Evolutionary conservation across 2,329 filamentous ascomycete genomes (phyloP), one percentile per base, ranked within the genome.

Genomic region (Colletotrichum godetiae): DNA sequence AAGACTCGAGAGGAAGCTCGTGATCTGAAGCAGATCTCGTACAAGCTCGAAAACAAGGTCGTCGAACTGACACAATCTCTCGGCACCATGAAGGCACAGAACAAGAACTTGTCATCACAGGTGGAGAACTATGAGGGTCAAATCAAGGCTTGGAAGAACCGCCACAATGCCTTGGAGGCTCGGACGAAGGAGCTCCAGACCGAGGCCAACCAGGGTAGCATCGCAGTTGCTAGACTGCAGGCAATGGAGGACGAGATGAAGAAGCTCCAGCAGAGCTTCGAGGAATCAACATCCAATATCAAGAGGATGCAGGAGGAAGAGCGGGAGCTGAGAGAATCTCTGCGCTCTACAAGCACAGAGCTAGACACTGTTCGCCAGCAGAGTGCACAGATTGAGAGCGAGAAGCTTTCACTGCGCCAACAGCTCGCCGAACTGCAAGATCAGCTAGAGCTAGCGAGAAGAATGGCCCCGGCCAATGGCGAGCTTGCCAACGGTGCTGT

Each of bases 31-130:
- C 96, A 98, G 84, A 99, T 99, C 78, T 98, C 97, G 2, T 99
- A 99, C 88, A 98, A 98, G 88, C 88, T 99, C 78, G 97, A 99
- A 84, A 98, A 99, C 89, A 99, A 99, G 91, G 97, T 99, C 75
- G 95, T 99, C 75, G 97, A 99, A 86, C 90, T 99, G 79, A 99
- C 97, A 1, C 97, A 99, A 83, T 94, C 93, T 62, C 85, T 99
- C 78, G 95, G 97, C 76, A 92, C 95, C 11, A 93, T 98, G 89
- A 98, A 97, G 87, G 91, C 92, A 75, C 94, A 98, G 85, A 99
- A 99, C 90, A 98, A 97, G 88, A 90, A 90, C 72, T 89, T 99
- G 74, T 88, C 93, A 78, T 92, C 90, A 46, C 95, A 98, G 83
- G 93, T 99, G 61, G 95, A 98, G 84, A 98, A 94, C 82, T 98